Evolutionary conservation across 441 rosid genomes (phyloP).

Genomic region (Oxalis stricta): DNA sequence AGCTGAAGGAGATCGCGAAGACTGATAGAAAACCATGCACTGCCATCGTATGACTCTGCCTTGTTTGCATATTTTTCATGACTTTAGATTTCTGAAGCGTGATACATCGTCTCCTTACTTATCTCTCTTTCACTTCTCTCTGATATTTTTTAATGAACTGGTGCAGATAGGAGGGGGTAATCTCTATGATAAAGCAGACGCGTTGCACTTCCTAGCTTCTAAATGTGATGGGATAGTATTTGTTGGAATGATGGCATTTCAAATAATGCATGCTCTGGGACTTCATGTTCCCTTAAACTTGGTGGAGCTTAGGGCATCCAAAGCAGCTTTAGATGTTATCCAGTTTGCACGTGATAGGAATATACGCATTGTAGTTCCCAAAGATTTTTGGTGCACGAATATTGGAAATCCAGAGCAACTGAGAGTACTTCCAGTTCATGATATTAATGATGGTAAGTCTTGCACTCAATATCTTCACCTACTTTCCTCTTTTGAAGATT

Average conservation of each 20-base stretch:
- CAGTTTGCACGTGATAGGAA: constrained; percentile 32
- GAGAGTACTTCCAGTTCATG: constrained; percentile 31
- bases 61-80: neutral
- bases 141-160: constrained; percentile 3
- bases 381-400: constrained; percentile 45
- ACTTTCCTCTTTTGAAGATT: neutral
- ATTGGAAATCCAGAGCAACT: constrained; percentile 17
- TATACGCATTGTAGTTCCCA: constrained; percentile 32
- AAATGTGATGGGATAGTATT: constrained; percentile 50
- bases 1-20: constrained; percentile 24
- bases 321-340: constrained; percentile 35
- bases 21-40: constrained; percentile 32
- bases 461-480: constrained; percentile 6
- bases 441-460: constrained; percentile 36
- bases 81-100: neutral
- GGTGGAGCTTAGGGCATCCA: constrained; percentile 29
- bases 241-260: constrained; percentile 54
- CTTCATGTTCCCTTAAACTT: constrained; percentile 28
- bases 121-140: constrained; percentile 11
- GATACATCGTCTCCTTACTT: neutral
- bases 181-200: constrained; percentile 40
- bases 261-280: constrained; percentile 49
- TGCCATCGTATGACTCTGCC: constrained; percentile 42
- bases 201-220: constrained; percentile 48
- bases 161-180: constrained; percentile 66